A percentile compares a stretch with the other conserved stretches of the same genome.
phyloP scores from a whole-genome alignment of 805 yeast species.

The Spathaspora passalidarum region DNA sequence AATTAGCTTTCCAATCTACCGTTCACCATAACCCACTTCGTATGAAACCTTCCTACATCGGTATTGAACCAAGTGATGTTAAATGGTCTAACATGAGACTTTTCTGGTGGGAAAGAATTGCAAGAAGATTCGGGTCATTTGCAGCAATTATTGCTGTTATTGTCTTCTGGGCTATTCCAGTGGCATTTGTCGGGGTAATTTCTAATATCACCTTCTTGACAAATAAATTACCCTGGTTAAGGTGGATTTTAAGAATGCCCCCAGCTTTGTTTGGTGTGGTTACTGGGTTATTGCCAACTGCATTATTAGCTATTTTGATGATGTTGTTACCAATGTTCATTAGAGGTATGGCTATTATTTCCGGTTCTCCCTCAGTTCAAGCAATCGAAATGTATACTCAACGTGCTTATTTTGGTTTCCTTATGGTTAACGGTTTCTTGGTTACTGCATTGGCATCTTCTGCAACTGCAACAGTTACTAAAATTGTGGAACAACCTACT shows the following conservation, averaged over 20 bases:
- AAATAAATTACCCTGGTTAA: slow-evolving; percentile 65
- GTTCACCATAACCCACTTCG: slow-evolving; percentile 66
- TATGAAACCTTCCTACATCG: slow-evolving; percentile 58
- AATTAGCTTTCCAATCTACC: slow-evolving; percentile 62
- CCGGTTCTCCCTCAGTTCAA: slow-evolving; percentile 59
- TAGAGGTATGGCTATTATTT: slow-evolving; percentile 59
- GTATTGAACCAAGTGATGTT: slow-evolving; percentile 61
- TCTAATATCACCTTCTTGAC: slow-evolving; percentile 82
- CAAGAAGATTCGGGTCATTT: slow-evolving; percentile 49
- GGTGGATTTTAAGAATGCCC: slow-evolving; percentile 77
- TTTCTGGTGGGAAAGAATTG: slow-evolving; percentile 75
- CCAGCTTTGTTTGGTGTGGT: slow-evolving; percentile 68
- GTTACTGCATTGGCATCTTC: slow-evolving; percentile 71
- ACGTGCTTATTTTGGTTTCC: slow-evolving; percentile 65
- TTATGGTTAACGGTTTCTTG: slow-evolving; percentile 67
- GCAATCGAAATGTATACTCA: slow-evolving; percentile 63
- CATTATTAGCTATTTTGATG: slow-evolving; percentile 80
- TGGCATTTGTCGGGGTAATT: slow-evolving; percentile 93
- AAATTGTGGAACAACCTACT: slow-evolving; percentile 57
- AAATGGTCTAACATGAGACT: slow-evolving; percentile 72
- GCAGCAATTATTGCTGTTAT: slow-evolving; percentile 55
- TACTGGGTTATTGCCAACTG: slow-evolving; percentile 83
- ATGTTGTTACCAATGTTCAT: slow-evolving; percentile 82
- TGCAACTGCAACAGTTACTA: slow-evolving; percentile 64
- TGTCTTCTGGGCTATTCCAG: slow-evolving; percentile 94